A percentile compares a stretch with the other conserved stretches of the same genome.
Evolutionary conservation across 2,329 filamentous ascomycete species (phyloP).

Genomic region (Fusarium sarcochroum): DNA sequence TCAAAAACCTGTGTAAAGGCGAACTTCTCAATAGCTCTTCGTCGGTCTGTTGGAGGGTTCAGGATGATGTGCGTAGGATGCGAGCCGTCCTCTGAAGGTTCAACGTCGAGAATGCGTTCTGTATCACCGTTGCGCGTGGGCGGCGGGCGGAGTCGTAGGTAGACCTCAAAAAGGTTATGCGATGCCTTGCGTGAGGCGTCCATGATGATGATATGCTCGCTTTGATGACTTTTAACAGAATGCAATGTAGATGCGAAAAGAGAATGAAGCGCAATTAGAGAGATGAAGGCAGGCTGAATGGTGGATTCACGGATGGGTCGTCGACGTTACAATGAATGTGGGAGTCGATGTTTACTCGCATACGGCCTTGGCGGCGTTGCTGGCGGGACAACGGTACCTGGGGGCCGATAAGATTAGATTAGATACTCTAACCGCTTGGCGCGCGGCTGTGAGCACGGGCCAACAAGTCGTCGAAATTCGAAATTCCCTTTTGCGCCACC

Average conservation of each 20-base stretch:
- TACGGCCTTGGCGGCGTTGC: conserved; percentile 16
- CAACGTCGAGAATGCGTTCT: conserved; percentile 85
- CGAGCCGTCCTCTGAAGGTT: conserved; percentile 64
- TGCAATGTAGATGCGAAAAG: conserved; percentile 16
- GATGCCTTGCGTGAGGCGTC: conserved; percentile 56
- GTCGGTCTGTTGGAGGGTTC: conserved; percentile 86
- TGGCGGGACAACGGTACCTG: conserved; percentile 42
- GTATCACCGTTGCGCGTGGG: conserved; percentile 61
- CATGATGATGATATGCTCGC: conserved; percentile 53
- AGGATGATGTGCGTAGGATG: conserved; percentile 79
- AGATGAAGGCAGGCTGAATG: conserved; percentile 19
- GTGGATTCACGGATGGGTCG: conserved; percentile 44
- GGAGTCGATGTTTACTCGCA: conserved; percentile 28
- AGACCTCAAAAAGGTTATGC: conserved; percentile 87
- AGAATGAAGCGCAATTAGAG: conserved; percentile 20
- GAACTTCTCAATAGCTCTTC: conserved; percentile 92
- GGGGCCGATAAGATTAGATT: conserved; percentile 34
- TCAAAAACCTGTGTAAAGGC: conserved; percentile 95
- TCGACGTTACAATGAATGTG: conserved; percentile 31
- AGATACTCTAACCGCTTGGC: conserved; percentile 22
- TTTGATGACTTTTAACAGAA: conserved; percentile 19
- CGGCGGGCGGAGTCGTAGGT: conserved; percentile 84
- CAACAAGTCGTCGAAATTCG: not conserved
- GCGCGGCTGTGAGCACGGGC: conserved; percentile 34
- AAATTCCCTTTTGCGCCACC: conserved; percentile 2